Conservation (phyloP, 1,284 basidiomycete species). For the Phlebopus sp. region DNA sequence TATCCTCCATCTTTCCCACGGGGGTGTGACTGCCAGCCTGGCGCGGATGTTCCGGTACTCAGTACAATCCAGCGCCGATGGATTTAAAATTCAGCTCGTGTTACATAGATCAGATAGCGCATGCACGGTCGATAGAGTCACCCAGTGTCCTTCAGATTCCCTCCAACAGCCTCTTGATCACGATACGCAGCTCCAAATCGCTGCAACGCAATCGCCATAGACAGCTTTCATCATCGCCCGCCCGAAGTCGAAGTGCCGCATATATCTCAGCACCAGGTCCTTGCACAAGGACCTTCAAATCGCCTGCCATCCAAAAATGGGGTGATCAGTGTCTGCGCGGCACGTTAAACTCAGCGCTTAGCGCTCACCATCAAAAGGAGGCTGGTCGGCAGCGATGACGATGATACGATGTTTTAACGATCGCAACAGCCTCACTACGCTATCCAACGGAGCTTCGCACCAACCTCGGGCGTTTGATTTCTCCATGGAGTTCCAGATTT, state of each 20-base stretch:
- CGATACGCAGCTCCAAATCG: constrained; percentile 37
- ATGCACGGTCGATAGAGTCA: neutral
- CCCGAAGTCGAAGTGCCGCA: constrained; percentile 54
- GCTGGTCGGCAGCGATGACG: constrained; percentile 50
- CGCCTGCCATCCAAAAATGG: constrained; percentile 41
- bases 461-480: constrained; percentile 55
- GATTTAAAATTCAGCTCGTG: no score
- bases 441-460: constrained; percentile 55
- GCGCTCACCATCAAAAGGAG: constrained; percentile 56
- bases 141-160: constrained; percentile 18
- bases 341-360: constrained; percentile 7
- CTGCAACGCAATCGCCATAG: constrained; percentile 67
- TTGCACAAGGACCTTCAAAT: constrained; percentile 57
- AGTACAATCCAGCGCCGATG: no score
- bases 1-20: constrained; percentile 9
- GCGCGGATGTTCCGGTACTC: no score
- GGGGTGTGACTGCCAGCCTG: neutral
- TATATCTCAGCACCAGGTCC: constrained; percentile 18
- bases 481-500: constrained; percentile 51
- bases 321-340: neutral
- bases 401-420: constrained; percentile 44
- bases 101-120: constrained; percentile 3
- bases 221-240: constrained; percentile 67
- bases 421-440: constrained; percentile 51
- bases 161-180: constrained; percentile 39